Conservation (phyloP, 352 stramenopile species). For the Chrysophaeum taylorii region DNA sequence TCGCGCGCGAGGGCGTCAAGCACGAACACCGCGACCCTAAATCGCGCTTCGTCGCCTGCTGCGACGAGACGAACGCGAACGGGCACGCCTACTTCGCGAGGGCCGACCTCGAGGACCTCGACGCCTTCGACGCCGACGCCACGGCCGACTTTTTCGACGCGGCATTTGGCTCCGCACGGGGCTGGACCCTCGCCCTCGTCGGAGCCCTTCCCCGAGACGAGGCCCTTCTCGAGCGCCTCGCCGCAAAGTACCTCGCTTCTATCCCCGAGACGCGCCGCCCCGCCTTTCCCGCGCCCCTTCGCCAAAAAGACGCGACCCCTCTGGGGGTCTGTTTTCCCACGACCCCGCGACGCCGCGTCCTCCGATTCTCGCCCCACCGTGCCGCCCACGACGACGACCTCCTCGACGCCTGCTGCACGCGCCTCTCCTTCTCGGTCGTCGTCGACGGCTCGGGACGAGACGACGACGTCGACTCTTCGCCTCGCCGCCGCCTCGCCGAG, state of each 20-base stretch:
- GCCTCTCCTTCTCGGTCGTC: not conserved
- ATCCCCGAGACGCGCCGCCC: not conserved
- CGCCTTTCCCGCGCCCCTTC: not conserved
- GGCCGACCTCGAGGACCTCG: not conserved
- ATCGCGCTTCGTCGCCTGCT: not conserved
- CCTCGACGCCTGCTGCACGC: not conserved
- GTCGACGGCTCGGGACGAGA: not conserved
- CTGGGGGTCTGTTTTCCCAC: not conserved
- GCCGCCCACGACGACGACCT: not conserved
- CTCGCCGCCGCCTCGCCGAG: not conserved
- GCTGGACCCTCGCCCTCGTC: not conserved
- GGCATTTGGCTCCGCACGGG: not conserved
- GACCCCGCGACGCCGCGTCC: not conserved
- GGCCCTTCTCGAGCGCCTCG: not conserved
- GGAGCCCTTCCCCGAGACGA: not conserved
- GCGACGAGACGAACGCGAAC: not conserved
- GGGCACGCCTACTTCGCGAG: not conserved
- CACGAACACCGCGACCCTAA: not conserved
- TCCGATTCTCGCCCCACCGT: not conserved
- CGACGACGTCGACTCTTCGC: not conserved
- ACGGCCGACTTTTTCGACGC: conserved; percentile 9
- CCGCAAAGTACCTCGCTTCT: not conserved
- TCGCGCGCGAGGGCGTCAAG: not conserved
- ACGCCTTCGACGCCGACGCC: not conserved
- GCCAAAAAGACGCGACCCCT: too few relatives aligned